phyloP scores from a whole-genome alignment of 129 eudicot genomes.

The Flaveria brownii region DNA sequence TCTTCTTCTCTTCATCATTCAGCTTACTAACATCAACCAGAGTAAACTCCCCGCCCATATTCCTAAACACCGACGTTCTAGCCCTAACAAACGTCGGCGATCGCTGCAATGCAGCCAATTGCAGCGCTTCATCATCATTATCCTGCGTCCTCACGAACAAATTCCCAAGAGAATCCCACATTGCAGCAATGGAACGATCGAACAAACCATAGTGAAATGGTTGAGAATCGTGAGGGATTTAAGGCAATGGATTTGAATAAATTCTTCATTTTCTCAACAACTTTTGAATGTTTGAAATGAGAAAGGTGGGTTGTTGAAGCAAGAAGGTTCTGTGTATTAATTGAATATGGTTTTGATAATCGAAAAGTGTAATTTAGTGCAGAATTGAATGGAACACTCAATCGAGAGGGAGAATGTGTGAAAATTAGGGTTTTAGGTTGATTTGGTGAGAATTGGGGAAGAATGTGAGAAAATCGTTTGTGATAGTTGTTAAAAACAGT shows the following conservation, averaged over 20 bases:
- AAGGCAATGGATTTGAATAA: slow-evolving; percentile 21
- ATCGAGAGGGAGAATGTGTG: slow-evolving; percentile 4
- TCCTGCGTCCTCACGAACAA: slow-evolving; percentile 38
- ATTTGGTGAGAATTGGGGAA: slow-evolving; percentile 42
- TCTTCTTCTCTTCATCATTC: slow-evolving; percentile 51
- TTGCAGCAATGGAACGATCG: slow-evolving; percentile 19
- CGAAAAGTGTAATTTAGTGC: slow-evolving; percentile 3
- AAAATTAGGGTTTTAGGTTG: slow-evolving; percentile 31
- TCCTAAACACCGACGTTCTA: slow-evolving; percentile 53
- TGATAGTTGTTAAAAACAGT: slow-evolving; percentile 32
- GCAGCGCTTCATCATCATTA: slow-evolving; percentile 60
- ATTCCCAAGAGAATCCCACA: slow-evolving; percentile 47
- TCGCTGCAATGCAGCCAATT: slow-evolving; percentile 73
- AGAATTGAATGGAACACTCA: slow-evolving; percentile 27
- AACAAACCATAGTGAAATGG: slow-evolving; percentile 18
- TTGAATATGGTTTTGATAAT: slow-evolving; percentile 8
- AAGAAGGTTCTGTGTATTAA: slow-evolving; percentile 34
- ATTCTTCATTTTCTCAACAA: slow-evolving; percentile 36
- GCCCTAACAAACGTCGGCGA: slow-evolving; percentile 68
- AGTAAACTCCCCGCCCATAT: slow-evolving; percentile 53
- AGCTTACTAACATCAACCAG: slow-evolving; percentile 71
- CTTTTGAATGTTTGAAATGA: slow-evolving; percentile 26
- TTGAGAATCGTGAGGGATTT: slow-evolving; percentile 28
- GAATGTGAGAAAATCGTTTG: slow-evolving; percentile 19
- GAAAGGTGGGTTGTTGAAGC: slow-evolving; percentile 35